Percentiles rank a stretch among this genome's conserved stretches.
Evolutionary conservation across 192 early-diverging fungal species (phyloP).

Genomic region (Podila horticola): DNA sequence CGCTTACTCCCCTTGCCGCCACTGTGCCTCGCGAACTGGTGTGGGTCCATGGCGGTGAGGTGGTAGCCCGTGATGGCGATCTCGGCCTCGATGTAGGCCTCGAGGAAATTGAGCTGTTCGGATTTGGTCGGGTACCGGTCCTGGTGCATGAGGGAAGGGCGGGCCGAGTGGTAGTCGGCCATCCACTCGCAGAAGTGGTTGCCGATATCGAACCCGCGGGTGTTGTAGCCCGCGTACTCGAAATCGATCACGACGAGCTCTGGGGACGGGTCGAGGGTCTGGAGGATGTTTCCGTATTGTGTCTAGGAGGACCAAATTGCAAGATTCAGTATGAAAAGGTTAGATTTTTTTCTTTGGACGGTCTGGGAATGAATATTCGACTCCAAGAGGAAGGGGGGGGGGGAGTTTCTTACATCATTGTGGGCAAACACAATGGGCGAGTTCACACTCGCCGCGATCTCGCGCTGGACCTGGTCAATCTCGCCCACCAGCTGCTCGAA

Average conservation of each 20-base stretch:
- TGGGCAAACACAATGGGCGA: constrained; percentile 88
- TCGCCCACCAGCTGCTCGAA: constrained; percentile 58
- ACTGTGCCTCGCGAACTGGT: no score
- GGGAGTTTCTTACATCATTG: constrained; percentile 71
- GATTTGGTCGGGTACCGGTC: constrained; percentile 62
- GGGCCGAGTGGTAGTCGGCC: constrained; percentile 76
- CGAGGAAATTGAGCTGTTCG: constrained; percentile 69
- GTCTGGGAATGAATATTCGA: no score
- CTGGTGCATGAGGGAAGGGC: constrained; percentile 54
- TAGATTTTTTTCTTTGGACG: neutral
- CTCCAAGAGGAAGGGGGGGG: no score
- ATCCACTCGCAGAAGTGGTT: constrained; percentile 92
- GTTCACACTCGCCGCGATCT: constrained; percentile 38
- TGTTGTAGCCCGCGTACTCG: constrained; percentile 86
- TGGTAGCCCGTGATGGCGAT: constrained; percentile 55
- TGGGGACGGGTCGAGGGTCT: constrained; percentile 56
- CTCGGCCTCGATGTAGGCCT: constrained; percentile 69
- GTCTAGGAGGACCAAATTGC: constrained; percentile 46
- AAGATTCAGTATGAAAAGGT: neutral
- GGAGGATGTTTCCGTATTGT: constrained; percentile 91
- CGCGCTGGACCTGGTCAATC: constrained; percentile 57
- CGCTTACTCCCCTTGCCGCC: no score
- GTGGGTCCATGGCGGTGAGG: constrained; percentile 24
- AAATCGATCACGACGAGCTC: constrained; percentile 83
- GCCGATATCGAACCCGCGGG: constrained; percentile 81